Evolutionary conservation across 1,284 basidiomycete genomes (phyloP), one percentile per base, ranked within the genome.

Genomic region (Pseudozyma sp.): DNA sequence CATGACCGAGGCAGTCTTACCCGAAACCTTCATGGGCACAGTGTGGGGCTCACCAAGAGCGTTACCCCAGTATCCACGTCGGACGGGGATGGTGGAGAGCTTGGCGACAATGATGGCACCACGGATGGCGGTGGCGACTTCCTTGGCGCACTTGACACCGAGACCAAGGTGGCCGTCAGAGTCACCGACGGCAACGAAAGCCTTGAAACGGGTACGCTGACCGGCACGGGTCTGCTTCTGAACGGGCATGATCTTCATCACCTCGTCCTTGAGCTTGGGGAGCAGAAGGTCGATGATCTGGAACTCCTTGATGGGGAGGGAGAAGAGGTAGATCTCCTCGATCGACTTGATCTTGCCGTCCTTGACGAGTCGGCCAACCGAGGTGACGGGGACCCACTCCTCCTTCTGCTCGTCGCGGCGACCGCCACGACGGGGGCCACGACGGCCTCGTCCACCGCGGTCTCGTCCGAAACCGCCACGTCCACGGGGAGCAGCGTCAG

Each of bases 261-360:
- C 96, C 87, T 99, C 96, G 85, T 99, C 85, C 70, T 82, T 83
- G 65, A 84, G 79, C 77, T 82, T 82, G 74, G 82, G 82, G 40
- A 84, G 74, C n/a, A 84, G 71, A 10, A 84, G 69, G 80, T 84
- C 82, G 51, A 84, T 76, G 56, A 83, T 69, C 75, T 84, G 82
- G 79, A 80, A 83, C 80, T 84, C 82, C 77, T 84, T 84, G 71
- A 84, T 81, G 78, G 97, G 95, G 77, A 99, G 92, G 48, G 97
- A 99, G 91, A 99, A 99, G 85, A 99, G 93, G 89, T 99, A 99
- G 88, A 99, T 97, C 87, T 99, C 97, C 87, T 99, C 97, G 90
- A 99, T 97, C 53, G 94, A 97, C 88, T 97, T 97, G 89, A 99
- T 97, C 89, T 99, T 99, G 85, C 95, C 95, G 84, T 98, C 97